Evolutionary conservation across 495 filamentous ascomycete species (phyloP).

Genomic region (Aspergillus avenaceus): DNA sequence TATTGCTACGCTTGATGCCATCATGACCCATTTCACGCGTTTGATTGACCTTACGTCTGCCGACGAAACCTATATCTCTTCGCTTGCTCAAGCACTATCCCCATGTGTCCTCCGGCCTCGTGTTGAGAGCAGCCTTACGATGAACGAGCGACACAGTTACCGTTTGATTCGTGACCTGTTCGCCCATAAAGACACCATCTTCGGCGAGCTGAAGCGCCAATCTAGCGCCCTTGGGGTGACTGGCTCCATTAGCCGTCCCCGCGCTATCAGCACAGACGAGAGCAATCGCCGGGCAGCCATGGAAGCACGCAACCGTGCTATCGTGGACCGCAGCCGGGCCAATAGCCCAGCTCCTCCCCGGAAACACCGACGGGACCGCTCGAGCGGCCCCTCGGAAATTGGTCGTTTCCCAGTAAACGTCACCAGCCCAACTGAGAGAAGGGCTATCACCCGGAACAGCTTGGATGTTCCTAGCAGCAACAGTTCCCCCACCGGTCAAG

Average conservation of each 20-base stretch:
- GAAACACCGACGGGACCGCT: constrained; percentile 70
- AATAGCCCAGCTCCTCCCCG: constrained; percentile 68
- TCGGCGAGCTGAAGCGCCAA: constrained; percentile 92
- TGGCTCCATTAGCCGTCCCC: constrained; percentile 49
- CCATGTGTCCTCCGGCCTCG: constrained; percentile 87
- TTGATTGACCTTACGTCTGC: constrained; percentile 95
- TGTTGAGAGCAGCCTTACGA: constrained; percentile 79
- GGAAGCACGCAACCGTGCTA: constrained; percentile 84
- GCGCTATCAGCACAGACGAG: constrained; percentile 93
- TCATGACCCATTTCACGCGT: constrained; percentile 96
- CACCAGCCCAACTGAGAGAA: constrained; percentile 55
- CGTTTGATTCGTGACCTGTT: constrained; percentile 92
- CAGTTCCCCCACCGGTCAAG: constrained; percentile 22
- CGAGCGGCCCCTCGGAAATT: constrained; percentile 69
- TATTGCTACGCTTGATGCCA: constrained; percentile 95
- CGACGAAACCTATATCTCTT: constrained; percentile 77
- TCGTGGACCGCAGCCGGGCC: constrained; percentile 69
- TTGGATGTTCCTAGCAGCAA: constrained; percentile 58
- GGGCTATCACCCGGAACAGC: constrained; percentile 46
- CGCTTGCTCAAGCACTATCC: constrained; percentile 73
- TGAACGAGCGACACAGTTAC: constrained; percentile 91
- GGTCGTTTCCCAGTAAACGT: constrained; percentile 76
- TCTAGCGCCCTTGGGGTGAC: constrained; percentile 55
- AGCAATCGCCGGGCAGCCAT: constrained; percentile 89
- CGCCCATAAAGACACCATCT: constrained; percentile 88